Percentiles rank a stretch among this genome's conserved stretches.
Evolutionary conservation across 116 monocot species (phyloP).

Genomic region (Trichopus zeylanicus): DNA sequence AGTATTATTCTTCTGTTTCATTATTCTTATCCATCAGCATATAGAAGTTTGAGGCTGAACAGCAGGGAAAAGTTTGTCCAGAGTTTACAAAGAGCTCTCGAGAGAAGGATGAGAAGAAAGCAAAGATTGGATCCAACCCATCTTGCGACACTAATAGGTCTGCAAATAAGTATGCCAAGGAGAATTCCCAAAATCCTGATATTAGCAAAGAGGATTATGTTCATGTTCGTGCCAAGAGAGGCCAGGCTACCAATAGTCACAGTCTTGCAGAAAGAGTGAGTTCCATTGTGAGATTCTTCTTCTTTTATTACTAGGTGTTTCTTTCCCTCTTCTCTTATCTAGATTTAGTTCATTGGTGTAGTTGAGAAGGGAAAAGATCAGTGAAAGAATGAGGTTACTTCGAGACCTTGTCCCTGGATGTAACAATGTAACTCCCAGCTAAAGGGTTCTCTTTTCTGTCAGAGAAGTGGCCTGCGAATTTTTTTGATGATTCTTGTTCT

Average conservation of each 20-base stretch:
- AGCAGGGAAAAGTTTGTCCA: constrained; percentile 22
- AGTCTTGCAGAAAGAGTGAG: constrained; percentile 96
- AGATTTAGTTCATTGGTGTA: constrained; percentile 10
- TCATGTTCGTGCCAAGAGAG: constrained; percentile 81
- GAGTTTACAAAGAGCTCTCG: constrained; percentile 12
- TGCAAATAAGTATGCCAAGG: constrained; percentile 17
- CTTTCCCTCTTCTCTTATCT: background rate
- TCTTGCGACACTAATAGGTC: background rate
- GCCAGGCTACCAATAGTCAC: no score
- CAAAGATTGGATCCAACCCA: constrained; percentile 5
- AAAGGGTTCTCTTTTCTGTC: no score
- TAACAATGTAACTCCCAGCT: constrained; percentile 57
- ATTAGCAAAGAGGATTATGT: constrained; percentile 51
- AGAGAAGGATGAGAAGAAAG: constrained; percentile 31
- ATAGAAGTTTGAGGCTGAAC: constrained; percentile 29
- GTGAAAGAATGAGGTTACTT: constrained; percentile 90
- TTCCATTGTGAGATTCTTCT: no score
- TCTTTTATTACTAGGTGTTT: background rate
- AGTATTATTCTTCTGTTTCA: no score
- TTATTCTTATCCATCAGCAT: no score
- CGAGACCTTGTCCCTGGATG: constrained; percentile 98
- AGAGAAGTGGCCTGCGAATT: background rate
- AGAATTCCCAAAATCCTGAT: constrained; percentile 13
- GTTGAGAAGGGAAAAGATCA: constrained; percentile 91
- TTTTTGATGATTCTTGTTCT: background rate